Base-by-base conservation (phyloP, 352 stramenopile genomes). In the Aphanomyces invadans region DNA sequence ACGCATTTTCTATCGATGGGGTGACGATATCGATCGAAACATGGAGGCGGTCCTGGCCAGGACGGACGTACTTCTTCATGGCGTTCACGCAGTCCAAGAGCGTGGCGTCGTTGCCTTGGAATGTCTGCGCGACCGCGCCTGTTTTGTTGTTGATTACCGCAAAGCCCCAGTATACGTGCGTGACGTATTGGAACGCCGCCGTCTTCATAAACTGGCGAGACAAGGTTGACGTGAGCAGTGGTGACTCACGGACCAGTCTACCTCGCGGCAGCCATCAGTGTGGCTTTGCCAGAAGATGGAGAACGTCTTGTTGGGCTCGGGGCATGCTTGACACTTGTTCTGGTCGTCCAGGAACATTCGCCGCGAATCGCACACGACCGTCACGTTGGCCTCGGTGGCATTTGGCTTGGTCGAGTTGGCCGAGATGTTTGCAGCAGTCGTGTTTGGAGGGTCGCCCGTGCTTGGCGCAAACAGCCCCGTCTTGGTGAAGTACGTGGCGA, bases 101-200 rank as follows among this genome's bases (percentile, higher is more conserved):
- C 29, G 73, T 77, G 4, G 66, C 67, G 62, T 89, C 79, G 11
- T 68, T 79, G 52, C 76, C 77, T 63, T 89, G 80, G 55, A 90
- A 89, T 0, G 76, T 73, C 17, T 80, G 75, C 2, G 77, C 70
- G 38, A 92, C 72, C 21, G 65, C 54, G 1, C 79, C 79, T 12
- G 45, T 59, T 26, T 49, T 5, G 32, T 81, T 69, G 15, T 79
- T 71, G 0, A 90, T 82, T 17, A 90, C 73, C 23, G 83, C 83
- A 55, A 92, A 92, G 63, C 79, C 81, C 62, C 83, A 92, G 32
- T 87, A 75, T 15, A 92, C 71, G 69, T 92, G 83, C 2, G 83
- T 90, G 39, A 92, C 81, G 26, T 67, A 67, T 7, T 49, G 17
- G 11, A 51, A 49, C 17, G 60, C 60, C 2, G 7, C n/a, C 21